phyloP scores from a whole-genome alignment of 805 yeast species.

The Tetrapisispora nanseiensis region DNA sequence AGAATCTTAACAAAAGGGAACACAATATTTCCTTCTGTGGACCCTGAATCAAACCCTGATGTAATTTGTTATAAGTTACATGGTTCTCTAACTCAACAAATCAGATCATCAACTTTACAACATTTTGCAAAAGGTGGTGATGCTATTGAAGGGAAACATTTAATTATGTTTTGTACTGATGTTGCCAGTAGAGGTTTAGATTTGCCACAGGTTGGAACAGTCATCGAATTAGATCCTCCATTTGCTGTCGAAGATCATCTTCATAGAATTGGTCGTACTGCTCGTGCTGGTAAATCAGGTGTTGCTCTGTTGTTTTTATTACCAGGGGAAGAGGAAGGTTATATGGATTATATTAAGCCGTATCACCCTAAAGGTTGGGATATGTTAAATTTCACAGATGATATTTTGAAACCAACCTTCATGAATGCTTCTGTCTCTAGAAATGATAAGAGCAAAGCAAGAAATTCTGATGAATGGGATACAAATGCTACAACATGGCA shows the following conservation, averaged over 20 bases:
- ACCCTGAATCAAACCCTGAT: conserved; percentile 29
- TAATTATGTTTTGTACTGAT: conserved; percentile 86
- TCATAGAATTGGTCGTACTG: conserved; percentile 96
- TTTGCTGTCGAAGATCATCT: conserved; percentile 89
- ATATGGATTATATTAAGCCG: conserved; percentile 50
- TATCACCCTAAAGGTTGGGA: conserved; percentile 50
- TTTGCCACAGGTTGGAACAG: conserved; percentile 74
- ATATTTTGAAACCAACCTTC: conserved; percentile 31
- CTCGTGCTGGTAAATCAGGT: conserved; percentile 91
- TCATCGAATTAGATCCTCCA: conserved; percentile 92
- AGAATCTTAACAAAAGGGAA: conserved; percentile 23
- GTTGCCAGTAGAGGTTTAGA: conserved; percentile 97
- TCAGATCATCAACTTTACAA: conserved; percentile 66
- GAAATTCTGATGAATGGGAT: conserved; percentile 58
- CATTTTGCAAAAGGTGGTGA: conserved; percentile 41
- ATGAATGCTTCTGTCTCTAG: conserved; percentile 22
- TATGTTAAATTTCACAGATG: conserved; percentile 40
- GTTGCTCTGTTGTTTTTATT: conserved; percentile 65
- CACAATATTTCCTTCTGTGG: conserved; percentile 26
- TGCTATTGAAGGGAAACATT: conserved; percentile 39
- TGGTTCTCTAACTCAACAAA: conserved; percentile 81
- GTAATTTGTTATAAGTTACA: conserved; percentile 63
- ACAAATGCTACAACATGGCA: conserved; percentile 95
- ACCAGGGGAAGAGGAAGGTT: conserved; percentile 86
- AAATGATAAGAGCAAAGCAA: conserved; percentile 27